Percentiles rank a stretch among this genome's conserved stretches.
phyloP scores from a whole-genome alignment of 768 basidiomycete genomes.

The Russula olivacea region DNA sequence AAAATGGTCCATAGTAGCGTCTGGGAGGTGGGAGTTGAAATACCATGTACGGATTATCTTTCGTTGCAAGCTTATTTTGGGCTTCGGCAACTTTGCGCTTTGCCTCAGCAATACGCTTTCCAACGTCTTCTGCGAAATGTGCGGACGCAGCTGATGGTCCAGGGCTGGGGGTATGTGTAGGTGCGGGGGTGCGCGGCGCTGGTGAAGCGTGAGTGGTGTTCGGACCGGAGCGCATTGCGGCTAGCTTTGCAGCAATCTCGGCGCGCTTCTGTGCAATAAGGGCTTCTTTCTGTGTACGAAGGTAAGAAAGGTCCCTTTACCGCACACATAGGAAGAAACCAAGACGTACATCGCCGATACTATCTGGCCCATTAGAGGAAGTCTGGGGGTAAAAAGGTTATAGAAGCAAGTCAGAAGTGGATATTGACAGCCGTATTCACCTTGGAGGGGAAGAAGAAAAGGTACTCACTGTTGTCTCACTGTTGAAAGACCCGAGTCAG shows the following conservation, averaged over 20 bases:
- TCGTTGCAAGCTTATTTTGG: slow-evolving; percentile 65
- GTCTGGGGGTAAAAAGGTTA: slow-evolving; percentile 60
- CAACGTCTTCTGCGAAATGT: slow-evolving; percentile 52
- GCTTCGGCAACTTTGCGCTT: slow-evolving; percentile 80
- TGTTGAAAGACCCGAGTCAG: slow-evolving; percentile 32
- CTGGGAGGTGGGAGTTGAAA: slow-evolving; percentile 22
- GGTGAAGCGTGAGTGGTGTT: slow-evolving; percentile 26
- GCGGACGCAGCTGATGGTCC: slow-evolving; percentile 25
- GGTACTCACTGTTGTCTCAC: slow-evolving; percentile 65
- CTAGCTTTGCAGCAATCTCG: slow-evolving; percentile 80
- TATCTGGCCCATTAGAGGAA: slow-evolving; percentile 40
- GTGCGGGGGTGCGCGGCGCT: slow-evolving; percentile 29
- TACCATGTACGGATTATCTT: slow-evolving; percentile 87
- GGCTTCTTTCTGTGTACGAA: slow-evolving; percentile 38
- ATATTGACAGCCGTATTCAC: slow-evolving; percentile 60
- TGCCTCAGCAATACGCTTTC: slow-evolving; percentile 74
- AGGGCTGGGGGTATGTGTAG: slow-evolving; percentile 28
- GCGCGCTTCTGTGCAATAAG: slow-evolving; percentile 80
- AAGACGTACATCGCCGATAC: neutral
- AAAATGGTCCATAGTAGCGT: neutral
- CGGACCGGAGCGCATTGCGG: slow-evolving; percentile 38
- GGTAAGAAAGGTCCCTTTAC: slow-evolving; percentile 4
- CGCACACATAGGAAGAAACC: slow-evolving; percentile 2
- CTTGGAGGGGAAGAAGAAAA: slow-evolving; percentile 41
- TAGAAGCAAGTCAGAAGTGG: slow-evolving; percentile 56